Evolutionary conservation across 2,329 filamentous ascomycete species (phyloP).

Genomic region (Fusarium odoratissimum): DNA sequence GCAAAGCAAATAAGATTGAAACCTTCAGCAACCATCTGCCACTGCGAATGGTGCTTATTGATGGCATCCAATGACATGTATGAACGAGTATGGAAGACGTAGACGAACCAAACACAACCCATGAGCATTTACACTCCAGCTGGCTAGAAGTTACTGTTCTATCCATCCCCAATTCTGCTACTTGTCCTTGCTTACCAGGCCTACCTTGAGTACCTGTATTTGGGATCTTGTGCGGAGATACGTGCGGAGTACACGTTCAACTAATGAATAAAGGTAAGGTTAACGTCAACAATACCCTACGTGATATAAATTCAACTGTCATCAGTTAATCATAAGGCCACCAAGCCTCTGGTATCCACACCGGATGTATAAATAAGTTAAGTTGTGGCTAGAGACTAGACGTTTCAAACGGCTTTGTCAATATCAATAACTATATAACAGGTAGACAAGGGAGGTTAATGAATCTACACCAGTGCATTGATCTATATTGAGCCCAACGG

Average conservation of each 20-base stretch:
- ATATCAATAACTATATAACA: not conserved
- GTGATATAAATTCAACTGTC: not conserved
- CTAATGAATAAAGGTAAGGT: not conserved
- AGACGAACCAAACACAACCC: not conserved
- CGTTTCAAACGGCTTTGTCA: not conserved
- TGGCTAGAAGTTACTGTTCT: not conserved
- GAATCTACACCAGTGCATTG: not conserved
- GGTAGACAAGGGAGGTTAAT: not conserved
- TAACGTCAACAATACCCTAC: not conserved
- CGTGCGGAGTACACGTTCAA: no score
- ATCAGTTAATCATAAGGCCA: not conserved
- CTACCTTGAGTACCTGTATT: not conserved
- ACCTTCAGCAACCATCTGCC: conserved; percentile 12
- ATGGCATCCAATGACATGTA: not conserved
- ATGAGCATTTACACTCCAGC: not conserved
- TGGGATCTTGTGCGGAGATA: not conserved
- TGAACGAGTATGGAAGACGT: not conserved
- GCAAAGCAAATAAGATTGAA: conserved; percentile 32
- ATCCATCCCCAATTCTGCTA: not conserved
- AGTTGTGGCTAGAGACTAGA: not conserved
- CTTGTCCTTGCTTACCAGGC: not conserved
- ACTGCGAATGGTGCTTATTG: not conserved
- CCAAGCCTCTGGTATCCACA: not conserved
- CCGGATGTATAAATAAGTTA: not conserved
- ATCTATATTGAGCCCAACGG: not conserved